Conservation (phyloP, 169 alveolate species). For the Cryptosporidium xiaoi region DNA sequence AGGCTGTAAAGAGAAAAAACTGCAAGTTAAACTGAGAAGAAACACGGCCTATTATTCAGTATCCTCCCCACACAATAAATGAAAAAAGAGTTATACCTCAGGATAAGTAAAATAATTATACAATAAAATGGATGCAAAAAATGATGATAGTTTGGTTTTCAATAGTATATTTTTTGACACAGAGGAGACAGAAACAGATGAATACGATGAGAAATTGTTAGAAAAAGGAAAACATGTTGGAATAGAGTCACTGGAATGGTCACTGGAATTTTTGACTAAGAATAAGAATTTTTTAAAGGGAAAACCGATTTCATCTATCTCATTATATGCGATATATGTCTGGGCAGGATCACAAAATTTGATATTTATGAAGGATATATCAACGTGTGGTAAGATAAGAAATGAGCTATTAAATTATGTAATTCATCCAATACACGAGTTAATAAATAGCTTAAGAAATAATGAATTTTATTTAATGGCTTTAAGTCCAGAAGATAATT, state of each 20-base stretch:
- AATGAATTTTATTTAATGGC: conserved; percentile 48
- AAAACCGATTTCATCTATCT: conserved; percentile 56
- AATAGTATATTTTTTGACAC: too few species aligned
- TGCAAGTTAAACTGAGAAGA: too few species aligned
- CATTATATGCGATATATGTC: conserved; percentile 54
- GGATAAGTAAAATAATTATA: too few species aligned
- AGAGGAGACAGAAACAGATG: not conserved
- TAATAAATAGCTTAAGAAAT: conserved; percentile 29
- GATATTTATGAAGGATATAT: conserved; percentile 16
- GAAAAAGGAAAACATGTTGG: conserved; percentile 42
- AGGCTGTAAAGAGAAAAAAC: too few species aligned
- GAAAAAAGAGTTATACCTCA: too few species aligned
- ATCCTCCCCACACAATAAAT: too few species aligned
- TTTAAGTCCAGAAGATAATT: conserved; percentile 1
- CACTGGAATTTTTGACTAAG: conserved; percentile 44
- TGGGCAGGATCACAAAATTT: conserved; percentile 73
- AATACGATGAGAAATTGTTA: conserved; percentile 1
- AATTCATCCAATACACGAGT: conserved; percentile 71
- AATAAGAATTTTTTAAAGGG: conserved; percentile 44
- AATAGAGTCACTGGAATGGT: conserved; percentile 63
- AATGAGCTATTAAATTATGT: conserved; percentile 44
- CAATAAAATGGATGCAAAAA: too few species aligned
- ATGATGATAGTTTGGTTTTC: too few species aligned
- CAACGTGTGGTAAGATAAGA: conserved; percentile 53
- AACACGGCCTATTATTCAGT: too few species aligned